Conservation (phyloP, 345 rosid species). For the Brassica rapa region DNA sequence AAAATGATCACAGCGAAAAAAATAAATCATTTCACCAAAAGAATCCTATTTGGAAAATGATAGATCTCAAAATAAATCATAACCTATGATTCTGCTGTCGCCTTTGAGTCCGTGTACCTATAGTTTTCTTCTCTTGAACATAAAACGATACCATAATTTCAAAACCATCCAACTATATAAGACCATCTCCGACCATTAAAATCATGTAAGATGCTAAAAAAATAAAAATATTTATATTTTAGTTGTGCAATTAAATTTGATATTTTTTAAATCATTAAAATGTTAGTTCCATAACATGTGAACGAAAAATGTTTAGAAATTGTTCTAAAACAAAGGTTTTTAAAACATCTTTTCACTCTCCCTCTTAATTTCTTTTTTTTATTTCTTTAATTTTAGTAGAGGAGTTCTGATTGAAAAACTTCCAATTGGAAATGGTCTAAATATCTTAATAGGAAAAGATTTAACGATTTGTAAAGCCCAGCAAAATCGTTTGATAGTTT, state of each 20-base stretch:
- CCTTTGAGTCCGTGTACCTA: constrained; percentile 39
- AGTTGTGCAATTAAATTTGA: no score
- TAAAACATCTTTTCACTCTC: no score
- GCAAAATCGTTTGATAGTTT: neutral
- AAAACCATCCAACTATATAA: constrained; percentile 1
- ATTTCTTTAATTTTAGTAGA: no score
- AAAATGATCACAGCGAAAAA: neutral
- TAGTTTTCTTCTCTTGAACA: neutral
- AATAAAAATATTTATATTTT: no score
- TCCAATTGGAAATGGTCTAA: neutral
- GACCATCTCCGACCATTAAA: no score
- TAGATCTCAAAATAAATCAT: constrained; percentile 15
- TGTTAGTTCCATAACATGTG: no score
- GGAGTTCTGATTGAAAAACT: no score
- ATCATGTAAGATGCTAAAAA: no score
- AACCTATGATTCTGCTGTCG: constrained; percentile 32
- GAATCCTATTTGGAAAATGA: constrained; percentile 28
- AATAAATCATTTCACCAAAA: neutral
- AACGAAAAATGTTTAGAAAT: no score
- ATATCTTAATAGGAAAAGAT: neutral
- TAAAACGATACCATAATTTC: neutral
- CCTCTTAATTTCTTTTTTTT: no score
- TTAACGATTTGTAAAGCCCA: neutral
- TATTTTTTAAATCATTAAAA: no score
- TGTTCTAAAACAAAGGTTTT: no score